Evolutionary conservation across 345 rosid genomes (phyloP).

Genomic region (Eucalyptus microcorys): DNA sequence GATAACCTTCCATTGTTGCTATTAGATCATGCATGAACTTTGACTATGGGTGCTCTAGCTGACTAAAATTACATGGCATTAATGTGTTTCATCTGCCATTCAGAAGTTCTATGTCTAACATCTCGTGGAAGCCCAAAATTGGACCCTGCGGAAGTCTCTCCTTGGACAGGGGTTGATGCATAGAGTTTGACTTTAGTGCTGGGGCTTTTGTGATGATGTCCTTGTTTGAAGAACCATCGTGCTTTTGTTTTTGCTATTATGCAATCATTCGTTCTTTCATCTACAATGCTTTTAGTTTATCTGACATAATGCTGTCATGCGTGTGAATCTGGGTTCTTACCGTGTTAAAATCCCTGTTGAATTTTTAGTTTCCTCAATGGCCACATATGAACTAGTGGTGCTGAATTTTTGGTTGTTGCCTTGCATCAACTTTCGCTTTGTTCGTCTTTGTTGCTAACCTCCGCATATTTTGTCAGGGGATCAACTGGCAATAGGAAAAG

Average conservation of each 20-base stretch:
- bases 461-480: slow-evolving; percentile 40
- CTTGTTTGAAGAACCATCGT: not conserved
- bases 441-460: not conserved
- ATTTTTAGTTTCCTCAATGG: not conserved
- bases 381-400: not conserved
- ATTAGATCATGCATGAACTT: not conserved
- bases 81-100: not conserved
- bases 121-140: not conserved
- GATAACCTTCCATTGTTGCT: not conserved
- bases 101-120: not conserved
- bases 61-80: not conserved
- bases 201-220: not conserved
- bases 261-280: not conserved
- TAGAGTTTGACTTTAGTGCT: not conserved
- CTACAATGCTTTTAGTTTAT: not conserved
- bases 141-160: not conserved
- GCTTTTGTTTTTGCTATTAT: not conserved
- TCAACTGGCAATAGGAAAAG: slow-evolving; percentile 96
- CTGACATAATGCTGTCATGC: not conserved
- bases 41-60: not conserved
- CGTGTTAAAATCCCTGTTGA: not conserved
- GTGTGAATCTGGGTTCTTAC: not conserved
- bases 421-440: not conserved
- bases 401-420: not conserved
- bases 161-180: not conserved